Conservation (phyloP, 495 filamentous ascomycete species). For the Penicillium cataractarum region DNA sequence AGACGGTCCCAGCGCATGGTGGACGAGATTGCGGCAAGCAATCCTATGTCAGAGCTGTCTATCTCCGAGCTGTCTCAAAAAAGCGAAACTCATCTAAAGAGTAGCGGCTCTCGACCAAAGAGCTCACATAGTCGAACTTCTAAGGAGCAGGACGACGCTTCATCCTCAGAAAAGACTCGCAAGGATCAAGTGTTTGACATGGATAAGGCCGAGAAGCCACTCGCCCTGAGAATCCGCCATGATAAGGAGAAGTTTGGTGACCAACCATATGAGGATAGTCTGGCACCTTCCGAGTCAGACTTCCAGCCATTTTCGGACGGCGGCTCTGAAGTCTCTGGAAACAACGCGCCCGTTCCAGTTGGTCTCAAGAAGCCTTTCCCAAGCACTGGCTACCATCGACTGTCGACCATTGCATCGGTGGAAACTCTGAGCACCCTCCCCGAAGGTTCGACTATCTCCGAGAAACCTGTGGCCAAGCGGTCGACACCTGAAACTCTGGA, state of each 20-base stretch:
- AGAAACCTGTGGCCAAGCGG: slow-evolving; percentile 10
- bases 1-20: slow-evolving; percentile 33
- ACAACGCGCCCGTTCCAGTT: slow-evolving; percentile 43
- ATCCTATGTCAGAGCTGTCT: slow-evolving; percentile 28
- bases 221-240: slow-evolving; percentile 15
- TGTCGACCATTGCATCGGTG: slow-evolving; percentile 74
- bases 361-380: slow-evolving; percentile 59
- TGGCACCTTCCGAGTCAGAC: slow-evolving; percentile 32
- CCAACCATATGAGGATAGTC: slow-evolving; percentile 27
- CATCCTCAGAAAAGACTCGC: slow-evolving; percentile 17
- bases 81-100: slow-evolving; percentile 33
- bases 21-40: slow-evolving; percentile 17
- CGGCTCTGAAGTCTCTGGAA: slow-evolving; percentile 43
- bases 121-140: slow-evolving; percentile 34
- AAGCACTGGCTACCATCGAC: slow-evolving; percentile 63
- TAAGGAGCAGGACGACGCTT: slow-evolving; percentile 27
- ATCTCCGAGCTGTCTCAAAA: slow-evolving; percentile 30
- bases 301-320: slow-evolving; percentile 36
- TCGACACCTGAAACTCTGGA: slow-evolving; percentile 9
- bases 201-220: slow-evolving; percentile 12
- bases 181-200: slow-evolving; percentile 19
- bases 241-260: slow-evolving; percentile 24
- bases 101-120: slow-evolving; percentile 32
- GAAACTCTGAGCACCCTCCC: slow-evolving; percentile 58
- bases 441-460: slow-evolving; percentile 32